phyloP scores from a whole-genome alignment of 2,329 filamentous ascomycete genomes.

The Clarireedia paspali region DNA sequence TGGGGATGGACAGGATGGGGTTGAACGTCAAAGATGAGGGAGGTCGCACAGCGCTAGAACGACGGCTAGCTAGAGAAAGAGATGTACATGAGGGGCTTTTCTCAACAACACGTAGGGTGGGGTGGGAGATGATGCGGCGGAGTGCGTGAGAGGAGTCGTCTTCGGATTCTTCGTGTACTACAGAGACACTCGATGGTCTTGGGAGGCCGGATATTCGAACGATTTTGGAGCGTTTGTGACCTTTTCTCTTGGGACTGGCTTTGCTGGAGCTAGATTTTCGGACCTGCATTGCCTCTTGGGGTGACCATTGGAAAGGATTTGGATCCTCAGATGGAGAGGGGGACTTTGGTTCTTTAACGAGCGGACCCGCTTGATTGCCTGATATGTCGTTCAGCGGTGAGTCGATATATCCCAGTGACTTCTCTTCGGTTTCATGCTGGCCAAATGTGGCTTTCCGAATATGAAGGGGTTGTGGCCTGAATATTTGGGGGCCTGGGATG shows the following conservation, averaged over 20 bases:
- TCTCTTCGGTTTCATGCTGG: constrained; percentile 12
- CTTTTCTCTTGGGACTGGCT: constrained; percentile 12
- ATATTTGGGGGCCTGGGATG: constrained; percentile 6
- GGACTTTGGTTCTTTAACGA: background rate
- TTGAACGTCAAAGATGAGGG: constrained; percentile 21
- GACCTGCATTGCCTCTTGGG: constrained; percentile 18
- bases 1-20: constrained; percentile 12
- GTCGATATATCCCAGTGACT: constrained; percentile 7
- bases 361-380: constrained; percentile 15
- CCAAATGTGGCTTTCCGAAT: constrained; percentile 24
- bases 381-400: constrained; percentile 20
- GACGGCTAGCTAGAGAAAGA: constrained; percentile 1
- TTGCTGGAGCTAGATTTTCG: constrained; percentile 12
- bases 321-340: background rate
- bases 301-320: constrained; percentile 25
- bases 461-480: constrained; percentile 16
- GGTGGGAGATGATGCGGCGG: constrained; percentile 8
- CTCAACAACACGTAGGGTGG: constrained; percentile 8
- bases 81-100: constrained; percentile 13
- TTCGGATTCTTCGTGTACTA: constrained; percentile 22
- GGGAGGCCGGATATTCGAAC: constrained; percentile 22
- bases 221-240: constrained; percentile 22
- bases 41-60: constrained; percentile 11
- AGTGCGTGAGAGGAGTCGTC: constrained; percentile 10
- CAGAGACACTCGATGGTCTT: constrained; percentile 18